Evolutionary conservation across 352 stramenopile species (phyloP), one percentile per base, ranked within the genome.

Genomic region (Pythium phragmitis): DNA sequence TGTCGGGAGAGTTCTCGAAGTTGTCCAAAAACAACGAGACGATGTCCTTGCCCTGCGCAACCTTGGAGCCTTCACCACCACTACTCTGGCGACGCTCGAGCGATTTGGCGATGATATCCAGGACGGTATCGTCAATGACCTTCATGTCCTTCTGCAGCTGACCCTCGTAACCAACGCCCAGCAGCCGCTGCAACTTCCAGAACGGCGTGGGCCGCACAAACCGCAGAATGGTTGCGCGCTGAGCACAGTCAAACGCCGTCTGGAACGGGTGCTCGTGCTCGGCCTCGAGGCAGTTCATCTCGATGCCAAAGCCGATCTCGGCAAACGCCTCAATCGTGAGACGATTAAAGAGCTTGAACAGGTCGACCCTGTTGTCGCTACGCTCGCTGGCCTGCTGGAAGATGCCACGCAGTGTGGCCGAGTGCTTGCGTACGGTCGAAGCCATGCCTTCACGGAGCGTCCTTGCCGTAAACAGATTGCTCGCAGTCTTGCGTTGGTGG

Each of bases 241-340:
- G 72, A 1, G 55, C 70, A 2, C 66, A 62, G 56, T 89, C 77
- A 23, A 89, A 86, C 0, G 70, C 75, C 1, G 28, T 36, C 33
- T 73, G 54, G 37, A 81, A 75, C 9, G 66, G 61, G n/a, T 69
- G 61, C 13, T 74, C 53, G 4, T 57, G 30, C 14, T 52, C 23
- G 17, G 14, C 42, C 3, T 60, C 60, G 14, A 79, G 70, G 5
- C 37, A 41, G 11, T 53, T 37, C 12, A 79, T 21, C 5, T 74
- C 11, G 7, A 70, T 26, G 21, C 70, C 73, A 59, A 88, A 77
- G 6, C 60, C 80, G 26, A 87, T 76, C 21, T 83, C 63, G 9
- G 21, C 43, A 51, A 89, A 83, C 13, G 68, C 64, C 8, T 86
- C 74, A 16, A 84, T 77, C 33, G 74, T 80, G 63, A 87, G 85